A percentile compares a stretch with the other conserved stretches of the same genome.
Conservation (phyloP, 116 monocot species). For the Phalaenopsis hybrid region DNA sequence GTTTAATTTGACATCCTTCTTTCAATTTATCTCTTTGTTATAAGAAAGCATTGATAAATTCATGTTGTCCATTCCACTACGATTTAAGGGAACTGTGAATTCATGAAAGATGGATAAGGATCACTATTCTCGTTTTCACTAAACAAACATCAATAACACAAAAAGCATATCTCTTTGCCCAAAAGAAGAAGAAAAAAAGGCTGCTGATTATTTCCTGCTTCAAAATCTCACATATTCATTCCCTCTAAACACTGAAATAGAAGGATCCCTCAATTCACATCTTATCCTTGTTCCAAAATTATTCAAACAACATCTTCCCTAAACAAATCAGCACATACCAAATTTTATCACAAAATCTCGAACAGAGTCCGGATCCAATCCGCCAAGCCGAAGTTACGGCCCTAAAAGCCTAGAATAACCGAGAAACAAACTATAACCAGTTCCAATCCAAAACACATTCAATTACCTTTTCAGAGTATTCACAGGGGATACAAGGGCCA, state of each 20-base stretch:
- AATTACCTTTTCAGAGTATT: conserved; percentile 83
- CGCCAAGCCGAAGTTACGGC: neutral
- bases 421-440: neutral
- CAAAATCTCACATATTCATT: neutral
- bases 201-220: no score
- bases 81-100: neutral
- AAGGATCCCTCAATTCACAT: neutral
- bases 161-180: neutral
- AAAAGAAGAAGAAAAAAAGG: neutral
- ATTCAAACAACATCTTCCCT: neutral
- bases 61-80: neutral
- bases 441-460: neutral
- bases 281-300: neutral
- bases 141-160: neutral
- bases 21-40: neutral
- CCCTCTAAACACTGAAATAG: neutral
- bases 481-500: conserved; percentile 73
- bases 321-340: neutral
- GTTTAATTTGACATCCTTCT: neutral
- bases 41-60: neutral
- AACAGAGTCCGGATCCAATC: neutral
- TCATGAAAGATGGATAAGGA: neutral
- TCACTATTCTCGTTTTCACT: neutral
- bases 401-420: neutral
- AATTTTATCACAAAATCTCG: neutral